A percentile compares a stretch with the other conserved stretches of the same genome.
These are phyloP conservation scores for Diddensiella transvaalensis DNA, from an alignment of 805 yeast genomes.

Conservation along the genomic window DNA sequence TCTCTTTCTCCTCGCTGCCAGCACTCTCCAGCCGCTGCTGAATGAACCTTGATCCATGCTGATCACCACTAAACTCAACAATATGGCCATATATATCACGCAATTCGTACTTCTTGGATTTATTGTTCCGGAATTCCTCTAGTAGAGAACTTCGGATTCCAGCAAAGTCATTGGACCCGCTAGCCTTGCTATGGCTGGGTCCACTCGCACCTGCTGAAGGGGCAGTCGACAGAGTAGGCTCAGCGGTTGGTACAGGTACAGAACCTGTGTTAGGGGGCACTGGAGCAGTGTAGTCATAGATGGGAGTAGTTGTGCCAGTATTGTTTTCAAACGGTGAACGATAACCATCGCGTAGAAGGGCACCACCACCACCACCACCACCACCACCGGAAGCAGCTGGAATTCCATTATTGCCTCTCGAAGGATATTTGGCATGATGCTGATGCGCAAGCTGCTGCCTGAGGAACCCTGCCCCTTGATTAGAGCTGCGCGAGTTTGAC, in stretches of 20 bases:
- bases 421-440: slow-evolving; percentile 3
- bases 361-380: slow-evolving; percentile 1
- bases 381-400: background rate
- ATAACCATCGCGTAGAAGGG: slow-evolving; percentile 1
- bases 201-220: background rate
- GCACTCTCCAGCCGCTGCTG: slow-evolving; percentile 79
- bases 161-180: background rate
- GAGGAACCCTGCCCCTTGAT: slow-evolving; percentile 5
- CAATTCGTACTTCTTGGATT: slow-evolving; percentile 57
- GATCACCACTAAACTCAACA: slow-evolving; percentile 89
- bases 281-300: background rate
- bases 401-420: slow-evolving; percentile 5
- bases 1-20: slow-evolving; percentile 65
- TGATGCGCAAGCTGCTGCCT: slow-evolving; percentile 9
- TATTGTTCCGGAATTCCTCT: slow-evolving; percentile 77
- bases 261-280: background rate
- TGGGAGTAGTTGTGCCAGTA: background rate
- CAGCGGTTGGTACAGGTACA: background rate
- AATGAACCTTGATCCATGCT: slow-evolving; percentile 94
- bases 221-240: background rate
- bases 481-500: slow-evolving; percentile 8
- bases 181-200: background rate
- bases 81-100: slow-evolving; percentile 82
- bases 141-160: slow-evolving; percentile 48
- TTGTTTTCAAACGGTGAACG: slow-evolving; percentile 1